Base-by-base conservation (phyloP, 2,329 filamentous ascomycete species). In the Alternaria postmessia region DNA sequence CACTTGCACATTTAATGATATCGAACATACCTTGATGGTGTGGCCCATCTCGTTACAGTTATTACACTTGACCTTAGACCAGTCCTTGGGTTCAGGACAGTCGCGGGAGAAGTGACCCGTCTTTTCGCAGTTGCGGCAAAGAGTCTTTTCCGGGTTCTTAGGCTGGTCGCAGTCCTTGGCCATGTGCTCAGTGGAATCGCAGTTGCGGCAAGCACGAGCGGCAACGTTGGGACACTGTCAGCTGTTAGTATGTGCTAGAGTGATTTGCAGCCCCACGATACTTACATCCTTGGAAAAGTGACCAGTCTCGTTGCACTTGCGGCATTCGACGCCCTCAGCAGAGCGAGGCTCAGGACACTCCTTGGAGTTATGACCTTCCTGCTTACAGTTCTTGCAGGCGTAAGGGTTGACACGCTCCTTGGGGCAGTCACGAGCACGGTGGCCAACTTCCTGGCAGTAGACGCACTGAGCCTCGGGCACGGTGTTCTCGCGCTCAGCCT, bases 361-460 rank as follows among this genome's bases (percentile, higher is more conserved):
- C 60, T 73, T 75, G 24, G 77, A 64, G 24, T 57, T 72, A 43
- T 75, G 72, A 8, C 75, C 72, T 30, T 77, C 79, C 73, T 78
- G 80, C 85, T 85, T 86, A 80, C 89, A 91, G 73, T 91, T 91
- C 74, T 85, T 87, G 84, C 89, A 91, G 7, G 87, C 87, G 65
- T 85, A 88, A 57, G 82, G 88, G 79, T 90, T 86, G 30, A 87
- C 78, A 51, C 90, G 79, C 59, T 77, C 75, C 57, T 79, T 71
- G 5, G 75, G 75, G 59, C 90, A 93, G 66, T 93, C 89, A 52
- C 90, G 87, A 52, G 89, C 79, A 59, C 89, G 88, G 69, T 92
- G 90, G 9, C 89, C 89, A 26, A 82, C 78, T 39, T 84, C 82
- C 4, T 84, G 79, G 65, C 90, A 92, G 79, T 92, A 89, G 79